A percentile compares a stretch with the other conserved stretches of the same genome.
Conservation (phyloP, 768 basidiomycete genomes). For the Suillus paluster region DNA sequence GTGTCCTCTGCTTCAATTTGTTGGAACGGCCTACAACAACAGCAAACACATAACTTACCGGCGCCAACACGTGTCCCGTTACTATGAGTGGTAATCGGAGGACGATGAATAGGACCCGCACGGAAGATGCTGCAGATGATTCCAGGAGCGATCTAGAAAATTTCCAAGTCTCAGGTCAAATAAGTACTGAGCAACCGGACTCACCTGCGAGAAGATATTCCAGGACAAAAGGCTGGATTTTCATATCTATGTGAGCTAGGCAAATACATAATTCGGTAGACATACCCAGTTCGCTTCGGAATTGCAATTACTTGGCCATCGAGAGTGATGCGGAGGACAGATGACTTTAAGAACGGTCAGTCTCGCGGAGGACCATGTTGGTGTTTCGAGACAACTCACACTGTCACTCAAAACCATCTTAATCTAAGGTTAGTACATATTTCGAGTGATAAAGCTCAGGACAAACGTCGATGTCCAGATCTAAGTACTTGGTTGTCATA, state of each 20-base stretch:
- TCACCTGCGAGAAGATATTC: constrained; percentile 28
- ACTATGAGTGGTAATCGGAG: constrained; percentile 9
- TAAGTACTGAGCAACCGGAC: background rate
- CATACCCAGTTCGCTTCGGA: constrained; percentile 24
- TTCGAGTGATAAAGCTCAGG: constrained; percentile 44
- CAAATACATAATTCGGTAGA: background rate
- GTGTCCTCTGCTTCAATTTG: constrained; percentile 1
- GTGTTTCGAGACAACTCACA: constrained; percentile 31
- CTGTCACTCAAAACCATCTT: constrained; percentile 43
- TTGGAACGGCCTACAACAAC: background rate
- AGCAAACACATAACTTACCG: background rate
- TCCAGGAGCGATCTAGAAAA: constrained; percentile 45
- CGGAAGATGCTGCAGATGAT: constrained; percentile 51
- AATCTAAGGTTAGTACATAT: constrained; percentile 40
- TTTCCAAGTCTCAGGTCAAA: constrained; percentile 19
- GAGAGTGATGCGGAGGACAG: background rate
- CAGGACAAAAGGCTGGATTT: constrained; percentile 36
- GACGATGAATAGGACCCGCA: constrained; percentile 40
- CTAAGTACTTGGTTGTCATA: constrained; percentile 38
- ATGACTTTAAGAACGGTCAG: constrained; percentile 17
- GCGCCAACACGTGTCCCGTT: constrained; percentile 13
- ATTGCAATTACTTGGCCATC: constrained; percentile 16
- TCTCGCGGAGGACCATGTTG: too few relatives aligned
- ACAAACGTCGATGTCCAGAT: constrained; percentile 31
- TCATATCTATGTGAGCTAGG: constrained; percentile 6